Conservation (phyloP, 495 filamentous ascomycete species). For the Penicillium antarcticum region DNA sequence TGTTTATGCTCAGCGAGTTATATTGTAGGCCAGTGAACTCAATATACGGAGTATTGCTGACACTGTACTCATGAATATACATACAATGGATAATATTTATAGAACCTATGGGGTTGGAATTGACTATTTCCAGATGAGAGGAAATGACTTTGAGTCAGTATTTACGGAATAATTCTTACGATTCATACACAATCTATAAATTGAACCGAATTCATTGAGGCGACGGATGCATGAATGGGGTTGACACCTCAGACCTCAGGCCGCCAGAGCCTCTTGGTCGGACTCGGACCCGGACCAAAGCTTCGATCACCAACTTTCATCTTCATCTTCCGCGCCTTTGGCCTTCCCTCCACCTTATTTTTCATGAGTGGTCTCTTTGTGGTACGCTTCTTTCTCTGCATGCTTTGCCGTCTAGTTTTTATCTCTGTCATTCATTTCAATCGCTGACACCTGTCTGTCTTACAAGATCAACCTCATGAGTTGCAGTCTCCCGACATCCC, state of each 20-base stretch:
- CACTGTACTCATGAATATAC: no score
- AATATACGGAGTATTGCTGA: no score
- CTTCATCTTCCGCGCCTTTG: slow-evolving; percentile 15
- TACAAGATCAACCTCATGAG: slow-evolving; percentile 37
- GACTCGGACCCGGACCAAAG: slow-evolving; percentile 6
- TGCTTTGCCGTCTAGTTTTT: neutral
- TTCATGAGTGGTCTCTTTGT: slow-evolving; percentile 4
- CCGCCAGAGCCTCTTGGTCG: slow-evolving; percentile 10
- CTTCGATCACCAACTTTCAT: slow-evolving; percentile 20
- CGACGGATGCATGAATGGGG: neutral
- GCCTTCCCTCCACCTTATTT: neutral
- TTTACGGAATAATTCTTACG: no score
- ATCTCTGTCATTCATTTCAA: slow-evolving; percentile 3
- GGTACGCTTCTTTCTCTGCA: slow-evolving; percentile 12
- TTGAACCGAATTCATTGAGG: no score
- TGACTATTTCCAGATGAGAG: no score
- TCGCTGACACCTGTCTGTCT: slow-evolving; percentile 10
- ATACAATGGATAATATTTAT: no score
- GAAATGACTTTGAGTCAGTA: no score
- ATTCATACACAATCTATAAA: no score
- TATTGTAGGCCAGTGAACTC: no score
- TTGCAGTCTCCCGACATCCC: slow-evolving; percentile 31
- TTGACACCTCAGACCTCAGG: slow-evolving; percentile 24
- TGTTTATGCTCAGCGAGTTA: neutral
- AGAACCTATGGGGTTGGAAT: no score